Conservation (phyloP, 2,329 filamentous ascomycete genomes). For the Neofusicoccum cordaticola region DNA sequence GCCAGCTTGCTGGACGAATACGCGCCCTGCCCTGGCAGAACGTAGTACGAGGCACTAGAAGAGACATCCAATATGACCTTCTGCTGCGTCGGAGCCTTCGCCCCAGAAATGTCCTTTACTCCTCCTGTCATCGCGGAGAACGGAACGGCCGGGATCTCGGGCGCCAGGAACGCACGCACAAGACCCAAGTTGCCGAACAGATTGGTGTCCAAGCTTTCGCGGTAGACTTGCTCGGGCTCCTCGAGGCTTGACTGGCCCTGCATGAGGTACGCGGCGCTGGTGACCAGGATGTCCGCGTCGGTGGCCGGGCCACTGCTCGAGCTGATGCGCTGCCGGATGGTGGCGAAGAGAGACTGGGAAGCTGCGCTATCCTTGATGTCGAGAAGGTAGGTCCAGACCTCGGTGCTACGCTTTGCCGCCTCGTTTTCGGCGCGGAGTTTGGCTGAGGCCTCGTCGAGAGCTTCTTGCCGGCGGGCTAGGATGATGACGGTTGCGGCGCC, state of each 20-base stretch:
- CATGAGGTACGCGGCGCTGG: slow-evolving; percentile 14
- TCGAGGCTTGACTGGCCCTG: neutral
- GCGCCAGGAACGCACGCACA: slow-evolving; percentile 19
- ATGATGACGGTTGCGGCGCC: slow-evolving; percentile 40
- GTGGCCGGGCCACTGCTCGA: neutral
- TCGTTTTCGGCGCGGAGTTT: neutral
- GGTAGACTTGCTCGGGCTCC: neutral
- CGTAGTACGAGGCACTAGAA: neutral
- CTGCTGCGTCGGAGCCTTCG: neutral
- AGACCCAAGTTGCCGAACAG: slow-evolving; percentile 19
- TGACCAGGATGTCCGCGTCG: slow-evolving; percentile 17
- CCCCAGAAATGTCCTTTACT: neutral
- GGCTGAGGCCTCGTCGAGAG: slow-evolving; percentile 24
- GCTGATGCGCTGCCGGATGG: slow-evolving; percentile 10
- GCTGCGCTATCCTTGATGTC: slow-evolving; percentile 5
- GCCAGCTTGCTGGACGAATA: slow-evolving; percentile 18
- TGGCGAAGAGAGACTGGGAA: slow-evolving; percentile 1
- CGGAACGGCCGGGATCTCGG: slow-evolving; percentile 3
- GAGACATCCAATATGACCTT: slow-evolving; percentile 10
- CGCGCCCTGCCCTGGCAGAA: neutral
- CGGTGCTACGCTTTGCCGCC: neutral
- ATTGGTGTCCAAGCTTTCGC: slow-evolving; percentile 18
- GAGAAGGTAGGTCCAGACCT: slow-evolving; percentile 13
- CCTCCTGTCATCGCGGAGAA: neutral
- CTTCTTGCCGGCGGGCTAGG: slow-evolving; percentile 34